phyloP scores from a whole-genome alignment of 2,329 filamentous ascomycete species.

The Zasmidium cellare region DNA sequence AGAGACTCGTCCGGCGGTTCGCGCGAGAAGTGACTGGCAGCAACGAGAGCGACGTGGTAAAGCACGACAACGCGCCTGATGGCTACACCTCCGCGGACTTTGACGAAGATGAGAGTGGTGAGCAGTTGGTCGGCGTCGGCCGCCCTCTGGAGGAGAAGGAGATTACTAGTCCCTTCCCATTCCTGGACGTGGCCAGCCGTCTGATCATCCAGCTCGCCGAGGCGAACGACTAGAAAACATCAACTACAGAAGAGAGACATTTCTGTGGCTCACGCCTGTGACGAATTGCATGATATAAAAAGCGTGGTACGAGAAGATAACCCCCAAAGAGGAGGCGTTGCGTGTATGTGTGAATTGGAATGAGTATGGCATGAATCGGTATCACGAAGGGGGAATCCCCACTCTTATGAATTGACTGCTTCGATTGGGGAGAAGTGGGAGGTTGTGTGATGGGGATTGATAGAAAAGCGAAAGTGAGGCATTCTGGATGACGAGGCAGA shows the following conservation, averaged over 20 bases:
- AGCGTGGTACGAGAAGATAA: neutral
- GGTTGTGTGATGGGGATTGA: too few species aligned
- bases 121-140: constrained; percentile 48
- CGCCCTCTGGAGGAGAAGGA: constrained; percentile 78
- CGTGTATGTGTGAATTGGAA: neutral
- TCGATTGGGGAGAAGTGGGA: too few species aligned
- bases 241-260: neutral
- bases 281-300: neutral
- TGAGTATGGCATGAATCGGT: neutral
- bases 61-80: constrained; percentile 20
- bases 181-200: constrained; percentile 87
- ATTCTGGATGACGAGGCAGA: neutral
- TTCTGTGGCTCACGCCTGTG: neutral
- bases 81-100: constrained; percentile 24
- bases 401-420: neutral
- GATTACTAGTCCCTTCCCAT: constrained; percentile 91
- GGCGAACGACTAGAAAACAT: constrained; percentile 54
- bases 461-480: neutral
- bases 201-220: constrained; percentile 92
- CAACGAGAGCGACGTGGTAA: constrained; percentile 25
- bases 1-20: constrained; percentile 66
- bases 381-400: neutral
- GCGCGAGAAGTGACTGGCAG: constrained; percentile 36
- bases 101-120: constrained; percentile 36
- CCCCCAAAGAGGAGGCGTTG: neutral